Conservation (phyloP, 257 asterid genomes). For the Ophiorrhiza pumila region DNA sequence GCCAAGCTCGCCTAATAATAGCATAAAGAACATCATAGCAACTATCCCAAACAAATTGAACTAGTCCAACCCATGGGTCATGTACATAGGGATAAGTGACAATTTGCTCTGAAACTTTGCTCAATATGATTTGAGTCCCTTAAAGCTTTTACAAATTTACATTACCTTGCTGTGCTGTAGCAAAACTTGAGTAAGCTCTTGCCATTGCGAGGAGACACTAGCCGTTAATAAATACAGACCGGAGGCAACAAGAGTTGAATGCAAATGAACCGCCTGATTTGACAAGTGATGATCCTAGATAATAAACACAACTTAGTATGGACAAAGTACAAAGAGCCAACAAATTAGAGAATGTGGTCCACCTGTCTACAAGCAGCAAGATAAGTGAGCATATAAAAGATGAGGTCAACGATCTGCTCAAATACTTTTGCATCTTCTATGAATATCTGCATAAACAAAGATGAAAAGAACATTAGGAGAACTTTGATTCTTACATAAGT, state of each 20-base stretch:
- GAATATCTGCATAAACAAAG: slow-evolving; percentile 57
- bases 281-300: slow-evolving; percentile 52
- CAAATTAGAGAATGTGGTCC: slow-evolving; percentile 20
- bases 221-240: slow-evolving; percentile 70
- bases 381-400: slow-evolving; percentile 62
- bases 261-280: slow-evolving; percentile 74
- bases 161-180: slow-evolving; percentile 73
- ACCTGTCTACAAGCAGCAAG: slow-evolving; percentile 85
- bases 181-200: slow-evolving; percentile 91
- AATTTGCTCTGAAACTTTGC: background rate
- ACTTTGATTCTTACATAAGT: background rate
- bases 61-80: background rate
- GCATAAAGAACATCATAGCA: background rate
- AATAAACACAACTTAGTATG: slow-evolving; percentile 19
- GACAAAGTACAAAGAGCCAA: slow-evolving; percentile 11
- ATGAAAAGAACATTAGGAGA: slow-evolving; percentile 1
- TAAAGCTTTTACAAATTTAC: slow-evolving; percentile 3
- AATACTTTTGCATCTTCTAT: slow-evolving; percentile 81
- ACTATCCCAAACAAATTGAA: background rate
- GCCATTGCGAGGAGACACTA: slow-evolving; percentile 75
- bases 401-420: slow-evolving; percentile 83
- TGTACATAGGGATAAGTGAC: background rate
- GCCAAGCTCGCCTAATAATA: background rate
- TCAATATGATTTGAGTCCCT: slow-evolving; percentile 8
- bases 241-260: slow-evolving; percentile 90